Evolutionary conservation across 495 filamentous ascomycete genomes (phyloP).

Genomic region (Xylaria telfairii): DNA sequence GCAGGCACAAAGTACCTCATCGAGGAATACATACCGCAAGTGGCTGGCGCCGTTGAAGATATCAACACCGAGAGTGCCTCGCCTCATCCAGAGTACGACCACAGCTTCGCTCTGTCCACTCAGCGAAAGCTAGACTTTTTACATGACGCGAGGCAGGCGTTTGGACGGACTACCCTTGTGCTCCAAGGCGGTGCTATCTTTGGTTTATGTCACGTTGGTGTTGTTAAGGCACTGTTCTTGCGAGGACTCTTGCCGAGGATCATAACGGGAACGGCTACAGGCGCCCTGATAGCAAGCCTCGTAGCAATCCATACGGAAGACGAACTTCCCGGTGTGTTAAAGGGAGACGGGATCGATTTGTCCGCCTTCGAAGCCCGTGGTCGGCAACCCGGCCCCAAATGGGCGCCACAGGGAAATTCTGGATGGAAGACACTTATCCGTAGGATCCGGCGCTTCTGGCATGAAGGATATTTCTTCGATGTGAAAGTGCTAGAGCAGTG

Average conservation of each 20-base stretch:
- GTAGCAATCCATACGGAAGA: constrained; percentile 90
- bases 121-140: constrained; percentile 88
- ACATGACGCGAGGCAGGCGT: constrained; percentile 88
- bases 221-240: constrained; percentile 86
- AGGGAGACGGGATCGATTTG: constrained; percentile 81
- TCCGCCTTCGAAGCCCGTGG: constrained; percentile 70
- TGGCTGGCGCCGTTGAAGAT: constrained; percentile 79
- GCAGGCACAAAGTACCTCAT: constrained; percentile 89
- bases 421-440: constrained; percentile 65
- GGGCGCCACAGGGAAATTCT: constrained; percentile 40
- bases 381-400: constrained; percentile 23
- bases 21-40: constrained; percentile 87
- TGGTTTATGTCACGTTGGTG: constrained; percentile 87
- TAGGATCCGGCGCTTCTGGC: constrained; percentile 67
- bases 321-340: constrained; percentile 77
- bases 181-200: constrained; percentile 93
- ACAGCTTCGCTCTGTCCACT: constrained; percentile 68
- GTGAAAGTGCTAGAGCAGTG: constrained; percentile 82
- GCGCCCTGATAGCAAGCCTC: constrained; percentile 87
- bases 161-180: constrained; percentile 84
- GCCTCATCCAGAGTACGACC: constrained; percentile 38
- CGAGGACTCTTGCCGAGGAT: constrained; percentile 87
- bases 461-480: constrained; percentile 84
- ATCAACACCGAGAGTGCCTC: constrained; percentile 59
- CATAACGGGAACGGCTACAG: constrained; percentile 89